Percentiles rank a stretch among this genome's conserved stretches.
Conservation (phyloP, 2,329 filamentous ascomycete genomes). For the Stachybotrys echinatus region DNA sequence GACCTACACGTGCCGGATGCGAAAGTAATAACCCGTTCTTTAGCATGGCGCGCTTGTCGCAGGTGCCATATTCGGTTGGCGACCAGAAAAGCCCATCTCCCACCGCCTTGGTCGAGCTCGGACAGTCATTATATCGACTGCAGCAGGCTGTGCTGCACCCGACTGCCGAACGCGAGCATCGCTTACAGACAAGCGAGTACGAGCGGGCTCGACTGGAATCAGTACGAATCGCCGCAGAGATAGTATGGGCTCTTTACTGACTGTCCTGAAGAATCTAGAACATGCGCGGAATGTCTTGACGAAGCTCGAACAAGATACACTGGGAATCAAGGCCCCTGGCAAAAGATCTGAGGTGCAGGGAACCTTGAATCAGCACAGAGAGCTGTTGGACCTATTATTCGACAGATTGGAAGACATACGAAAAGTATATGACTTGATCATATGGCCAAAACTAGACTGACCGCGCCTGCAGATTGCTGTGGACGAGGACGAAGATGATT, state of each 20-base stretch:
- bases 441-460: not conserved
- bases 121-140: constrained; percentile 59
- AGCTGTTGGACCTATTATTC: constrained; percentile 59
- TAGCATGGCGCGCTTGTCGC: constrained; percentile 18
- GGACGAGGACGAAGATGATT: constrained; percentile 29
- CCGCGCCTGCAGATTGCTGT: constrained; percentile 21
- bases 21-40: not conserved
- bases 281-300: constrained; percentile 65
- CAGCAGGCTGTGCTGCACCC: constrained; percentile 60
- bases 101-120: constrained; percentile 43
- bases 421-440: constrained; percentile 38
- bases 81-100: constrained; percentile 18
- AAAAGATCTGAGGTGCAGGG: constrained; percentile 57
- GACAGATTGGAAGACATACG: constrained; percentile 64
- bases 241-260: constrained; percentile 4
- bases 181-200: constrained; percentile 56
- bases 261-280: constrained; percentile 57
- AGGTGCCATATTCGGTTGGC: constrained; percentile 6
- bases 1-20: not conserved
- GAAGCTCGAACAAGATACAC: constrained; percentile 64
- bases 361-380: constrained; percentile 60
- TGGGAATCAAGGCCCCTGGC: constrained; percentile 50
- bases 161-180: constrained; percentile 51
- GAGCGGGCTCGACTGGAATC: constrained; percentile 46
- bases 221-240: constrained; percentile 20